phyloP scores from a whole-genome alignment of 441 rosid species.

The Arabidopsis lyrata region DNA sequence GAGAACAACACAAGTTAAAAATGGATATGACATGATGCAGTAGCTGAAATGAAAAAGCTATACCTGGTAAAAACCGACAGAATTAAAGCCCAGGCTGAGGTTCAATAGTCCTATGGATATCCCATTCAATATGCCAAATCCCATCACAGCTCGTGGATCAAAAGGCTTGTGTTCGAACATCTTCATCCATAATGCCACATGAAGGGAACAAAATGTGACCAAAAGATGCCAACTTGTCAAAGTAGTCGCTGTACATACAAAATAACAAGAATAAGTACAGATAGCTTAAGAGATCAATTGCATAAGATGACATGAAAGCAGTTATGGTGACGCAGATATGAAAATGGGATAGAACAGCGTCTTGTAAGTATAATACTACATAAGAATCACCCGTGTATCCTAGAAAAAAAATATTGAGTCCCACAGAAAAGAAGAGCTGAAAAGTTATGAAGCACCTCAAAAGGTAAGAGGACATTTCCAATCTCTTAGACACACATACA shows the following conservation, averaged over 20 bases:
- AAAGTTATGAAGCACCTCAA: constrained; percentile 13
- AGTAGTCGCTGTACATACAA: constrained; percentile 79
- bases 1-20: not conserved
- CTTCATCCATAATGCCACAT: constrained; percentile 95
- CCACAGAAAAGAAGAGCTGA: constrained; percentile 21
- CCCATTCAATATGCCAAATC: constrained; percentile 96
- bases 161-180: constrained; percentile 99
- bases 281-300: constrained; percentile 15
- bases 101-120: constrained; percentile 95
- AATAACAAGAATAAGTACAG: constrained; percentile 36
- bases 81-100: constrained; percentile 98
- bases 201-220: constrained; percentile 99
- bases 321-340: constrained; percentile 11
- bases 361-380: constrained; percentile 19
- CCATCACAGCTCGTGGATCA: constrained; percentile 98
- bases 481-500: not conserved
- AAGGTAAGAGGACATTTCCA: constrained; percentile 25
- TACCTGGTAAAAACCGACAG: constrained; percentile 99
- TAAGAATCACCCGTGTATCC: not conserved
- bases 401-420: not conserved
- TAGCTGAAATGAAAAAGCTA: constrained; percentile 29
- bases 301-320: constrained; percentile 13
- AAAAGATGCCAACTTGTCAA: constrained; percentile 99
- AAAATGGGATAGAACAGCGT: not conserved
- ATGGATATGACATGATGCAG: constrained; percentile 18